Percentiles rank a stretch among this genome's conserved stretches.
These are phyloP conservation scores for Marsdenia floribunda DNA, from an alignment of 257 asterid species.

Conservation along the genomic window DNA sequence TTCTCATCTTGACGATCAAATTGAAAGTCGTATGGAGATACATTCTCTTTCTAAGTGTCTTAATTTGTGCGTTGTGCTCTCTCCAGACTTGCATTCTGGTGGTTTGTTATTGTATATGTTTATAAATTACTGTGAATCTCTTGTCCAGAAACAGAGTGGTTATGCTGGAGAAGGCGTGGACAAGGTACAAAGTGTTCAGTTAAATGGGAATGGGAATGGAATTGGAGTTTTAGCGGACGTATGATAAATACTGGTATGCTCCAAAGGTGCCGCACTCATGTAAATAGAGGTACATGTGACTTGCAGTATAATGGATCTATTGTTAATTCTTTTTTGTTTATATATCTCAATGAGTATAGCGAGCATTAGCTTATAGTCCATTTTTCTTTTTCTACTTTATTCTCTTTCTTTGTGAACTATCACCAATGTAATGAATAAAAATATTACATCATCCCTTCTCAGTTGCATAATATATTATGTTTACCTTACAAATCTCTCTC, in stretches of 20 bases:
- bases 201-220: conserved; percentile 29
- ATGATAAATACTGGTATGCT: conserved; percentile 10
- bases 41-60: neutral
- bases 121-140: neutral
- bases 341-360: conserved; percentile 21
- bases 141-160: conserved; percentile 35
- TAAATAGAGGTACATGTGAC: conserved; percentile 40
- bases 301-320: conserved; percentile 16
- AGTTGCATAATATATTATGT: neutral
- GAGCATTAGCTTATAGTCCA: conserved; percentile 1
- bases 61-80: neutral
- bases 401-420: neutral
- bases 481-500: neutral
- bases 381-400: neutral
- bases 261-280: conserved; percentile 14
- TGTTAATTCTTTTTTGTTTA: conserved; percentile 32
- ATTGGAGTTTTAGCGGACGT: conserved; percentile 24
- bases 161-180: conserved; percentile 28
- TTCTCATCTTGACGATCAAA: neutral
- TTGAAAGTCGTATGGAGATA: neutral
- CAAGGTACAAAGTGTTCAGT: conserved; percentile 32
- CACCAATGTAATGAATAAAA: conserved; percentile 20
- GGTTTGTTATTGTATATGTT: neutral
- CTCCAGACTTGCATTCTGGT: neutral
- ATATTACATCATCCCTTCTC: neutral